phyloP scores from a whole-genome alignment of 163 green algal species.

The Chlamydomonas reinhardtii region DNA sequence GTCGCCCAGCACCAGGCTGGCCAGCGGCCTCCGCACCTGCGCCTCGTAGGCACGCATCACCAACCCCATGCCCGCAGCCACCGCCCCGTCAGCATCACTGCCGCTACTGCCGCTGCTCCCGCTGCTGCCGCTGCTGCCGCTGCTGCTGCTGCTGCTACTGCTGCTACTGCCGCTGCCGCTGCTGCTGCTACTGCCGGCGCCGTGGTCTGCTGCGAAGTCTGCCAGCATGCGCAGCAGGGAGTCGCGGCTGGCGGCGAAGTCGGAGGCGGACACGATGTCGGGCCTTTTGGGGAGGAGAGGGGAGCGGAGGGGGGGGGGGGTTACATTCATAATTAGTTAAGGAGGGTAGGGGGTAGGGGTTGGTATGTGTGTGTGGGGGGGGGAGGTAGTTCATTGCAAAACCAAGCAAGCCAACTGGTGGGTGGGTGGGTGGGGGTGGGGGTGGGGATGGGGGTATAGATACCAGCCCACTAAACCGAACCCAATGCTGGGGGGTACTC shows the following conservation, averaged over 20 bases:
- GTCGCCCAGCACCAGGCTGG: constrained; percentile 81
- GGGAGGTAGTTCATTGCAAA: no score
- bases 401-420: no score
- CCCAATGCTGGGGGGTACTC: no score
- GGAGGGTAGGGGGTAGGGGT: no score
- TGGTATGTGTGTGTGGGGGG: no score
- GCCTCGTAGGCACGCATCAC: constrained; percentile 90
- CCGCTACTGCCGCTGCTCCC: background rate
- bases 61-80: constrained; percentile 70
- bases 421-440: no score
- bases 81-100: background rate
- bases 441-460: no score
- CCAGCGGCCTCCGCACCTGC: constrained; percentile 84
- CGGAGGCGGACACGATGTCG: constrained; percentile 72
- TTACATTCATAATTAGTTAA: no score
- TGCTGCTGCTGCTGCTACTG: background rate
- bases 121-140: background rate
- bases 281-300: no score
- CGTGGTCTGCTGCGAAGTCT: constrained; percentile 72
- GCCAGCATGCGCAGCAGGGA: constrained; percentile 87
- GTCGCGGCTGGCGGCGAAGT: constrained; percentile 79
- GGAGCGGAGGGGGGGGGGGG: no score
- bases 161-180: background rate
- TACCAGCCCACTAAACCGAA: no score
- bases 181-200: background rate